Evolutionary conservation across 768 basidiomycete genomes (phyloP), one percentile per base, ranked within the genome.

Genomic region (Tephrocybe sp.): DNA sequence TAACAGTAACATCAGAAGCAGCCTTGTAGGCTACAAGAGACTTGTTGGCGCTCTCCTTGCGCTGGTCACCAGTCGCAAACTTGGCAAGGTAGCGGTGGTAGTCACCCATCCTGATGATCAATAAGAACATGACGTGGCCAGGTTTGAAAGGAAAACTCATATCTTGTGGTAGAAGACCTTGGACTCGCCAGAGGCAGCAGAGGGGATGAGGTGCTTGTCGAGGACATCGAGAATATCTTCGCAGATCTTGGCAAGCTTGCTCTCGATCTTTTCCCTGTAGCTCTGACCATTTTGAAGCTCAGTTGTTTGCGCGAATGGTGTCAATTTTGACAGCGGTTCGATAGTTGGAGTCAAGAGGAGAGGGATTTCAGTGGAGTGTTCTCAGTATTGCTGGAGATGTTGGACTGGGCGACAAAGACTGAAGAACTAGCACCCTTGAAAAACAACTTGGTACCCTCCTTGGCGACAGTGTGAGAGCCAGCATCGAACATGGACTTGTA

Each of bases 111-210:
- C 94, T 97, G 63, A 49, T 39, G 51, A 48, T 47, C 3, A 63
- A 56, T 64, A 61, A 58, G 59, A 53, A 55, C 38, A 34, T 55
- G 34, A n/a, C 10, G 38, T 5, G 5, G 52, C 16, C 39, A 12
- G 16, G 19, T 20, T 23, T 32, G 14, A 19, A 23, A 42, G 31
- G 13, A 39, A 19, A 19, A 48, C 91, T 57, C 61, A 94, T 92
- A 97, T 94, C 85, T 98, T 98, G 84, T 96, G 94, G 79, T 98
- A 98, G 83, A 98, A 98, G 51, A 98, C 95, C 78, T 97, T 96
- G 52, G 89, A 92, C 75, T 98, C 96, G 66, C 95, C 94, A 51
- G 92, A 88, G 55, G 92, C 92, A 45, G 96, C 96, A 10, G 93
- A 95, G 56, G 94, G 94, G 62, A 92, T 97, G 64, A 98, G 87